Base-by-base conservation (phyloP, 1,284 basidiomycete genomes). In the Cryptococcus sp. region DNA sequence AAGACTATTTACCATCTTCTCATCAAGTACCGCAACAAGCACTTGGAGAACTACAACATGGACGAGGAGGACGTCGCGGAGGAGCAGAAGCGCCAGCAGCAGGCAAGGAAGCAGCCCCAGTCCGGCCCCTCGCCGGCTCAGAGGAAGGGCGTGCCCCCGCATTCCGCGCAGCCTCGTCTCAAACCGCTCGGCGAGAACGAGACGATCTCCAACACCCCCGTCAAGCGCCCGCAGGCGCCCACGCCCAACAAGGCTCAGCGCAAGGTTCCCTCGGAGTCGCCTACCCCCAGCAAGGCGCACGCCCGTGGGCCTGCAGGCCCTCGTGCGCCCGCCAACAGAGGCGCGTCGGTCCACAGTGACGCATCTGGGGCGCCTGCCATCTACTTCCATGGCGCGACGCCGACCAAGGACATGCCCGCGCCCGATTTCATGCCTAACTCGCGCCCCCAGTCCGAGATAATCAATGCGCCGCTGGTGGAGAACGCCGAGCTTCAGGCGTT, bases 1-100 rank as follows among this genome's bases (percentile, higher is more conserved):
- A 96, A 96, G 76, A 88, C 88, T 0, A 88, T 95, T 50, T 97
- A 96, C 76, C 87, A 89, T 69, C 79, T 95, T 12, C 80, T 97
- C 12, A 80, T 86, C 55, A 85, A 85, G 63, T 95, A 94, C 77
- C 84, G 91, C 42, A 80, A 80, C 52, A 82, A 82, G 62, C 84
- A 84, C 60, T 75, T 89, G 43, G 85, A 87, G 69, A 82, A 86
- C 76, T 84, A 84, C 71, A 80, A 80, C 66, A 77, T 78, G 75
- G 83, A 87, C 45, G 82, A 82, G 21, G 70, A 70, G 35, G 72
- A 70, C 35, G 69, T 71, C 45, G 64, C 62, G 11, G 5, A 33
- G 28, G 71, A 67, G 28, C 65, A 62, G 15, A 52, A 61, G 53
- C 60, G 59, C 2, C 59, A 63, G 11, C 66, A 63, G 28, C 65